phyloP scores from a whole-genome alignment of 176 grass and related monocot species.

The Thalia dealbata region DNA sequence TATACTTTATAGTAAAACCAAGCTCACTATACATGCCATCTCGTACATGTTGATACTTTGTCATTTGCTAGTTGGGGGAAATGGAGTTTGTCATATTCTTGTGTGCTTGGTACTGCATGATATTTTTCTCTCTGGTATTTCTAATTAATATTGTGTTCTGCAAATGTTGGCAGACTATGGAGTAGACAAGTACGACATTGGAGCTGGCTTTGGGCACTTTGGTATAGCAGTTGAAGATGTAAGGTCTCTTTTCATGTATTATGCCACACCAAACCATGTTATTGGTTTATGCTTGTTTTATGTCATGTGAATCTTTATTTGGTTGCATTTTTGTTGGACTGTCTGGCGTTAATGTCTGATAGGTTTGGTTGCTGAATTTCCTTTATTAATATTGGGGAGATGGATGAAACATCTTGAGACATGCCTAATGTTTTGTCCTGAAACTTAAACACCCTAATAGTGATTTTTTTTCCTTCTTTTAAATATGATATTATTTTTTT shows the following conservation, averaged over 20 bases:
- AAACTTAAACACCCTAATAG: no score
- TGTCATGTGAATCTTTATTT: neutral
- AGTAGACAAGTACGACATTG: conserved; percentile 67
- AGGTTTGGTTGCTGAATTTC: neutral
- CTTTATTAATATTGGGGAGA: neutral
- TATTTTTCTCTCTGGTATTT: neutral
- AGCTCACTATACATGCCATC: no score
- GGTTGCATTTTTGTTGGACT: neutral
- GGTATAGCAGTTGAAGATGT: conserved; percentile 93
- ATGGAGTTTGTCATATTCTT: neutral
- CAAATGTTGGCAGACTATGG: conserved; percentile 67
- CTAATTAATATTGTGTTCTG: neutral
- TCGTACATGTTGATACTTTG: no score
- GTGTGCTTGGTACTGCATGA: neutral
- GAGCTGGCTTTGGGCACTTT: conserved; percentile 80
- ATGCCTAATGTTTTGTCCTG: no score
- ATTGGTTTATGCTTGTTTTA: neutral
- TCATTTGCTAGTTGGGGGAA: neutral
- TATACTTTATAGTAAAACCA: neutral
- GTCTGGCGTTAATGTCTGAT: neutral
- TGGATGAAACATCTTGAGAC: neutral
- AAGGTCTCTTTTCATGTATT: conserved; percentile 23
- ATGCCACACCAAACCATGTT: neutral
- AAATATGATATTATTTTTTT: neutral
- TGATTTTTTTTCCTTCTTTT: no score